Evolutionary conservation across 257 asterid species (phyloP), one percentile per base, ranked within the genome.

Genomic region (Henckelia pumila): DNA sequence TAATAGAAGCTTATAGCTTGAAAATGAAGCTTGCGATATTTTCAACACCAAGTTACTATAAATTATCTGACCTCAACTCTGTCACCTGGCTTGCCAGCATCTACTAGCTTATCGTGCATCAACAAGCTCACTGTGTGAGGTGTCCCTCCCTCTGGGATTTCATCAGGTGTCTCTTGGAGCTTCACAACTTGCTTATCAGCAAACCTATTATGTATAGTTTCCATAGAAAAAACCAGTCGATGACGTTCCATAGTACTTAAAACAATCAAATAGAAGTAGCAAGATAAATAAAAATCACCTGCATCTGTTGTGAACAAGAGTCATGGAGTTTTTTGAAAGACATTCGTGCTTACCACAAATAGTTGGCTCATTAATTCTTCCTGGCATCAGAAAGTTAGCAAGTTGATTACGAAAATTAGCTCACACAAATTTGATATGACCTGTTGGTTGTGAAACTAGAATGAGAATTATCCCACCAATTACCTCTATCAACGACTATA

Each of bases 91-190:
- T 89, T 94, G 75, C 99, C 98, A 60, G 87, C 81, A 86, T 91
- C 99, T 33, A 94, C 98, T 61, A 94, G 73, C 83, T 84, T 94
- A 82, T 94, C 98, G 56, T 94, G 98, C 99, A 94, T 86, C 85
- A 94, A 77, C 85, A 94, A 81, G 82, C 98, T 91, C 70, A 94
- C 99, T 0, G 98, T 94, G 78, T 94, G 98, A 60, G 99, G 99
- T 26, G 99, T 94, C 59, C 99, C 99, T 67, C 99, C 99, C 65
- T 94, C 99, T 0, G 97, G 99, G 64, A 94, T 94, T 72, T 94
- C 96, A 80, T 94, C 96, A 20, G 98, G 99, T 24, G 96, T 94
- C 78, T 94, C 99, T 82, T 94, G 99, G 71, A 94, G 86, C 77
- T 95, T 91, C 82, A 94, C 98, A 23, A 94, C 85, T 86, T 94